Evolutionary conservation across 306 rosid genomes (phyloP), one percentile per base, ranked within the genome.

Genomic region (Ziziphus jujuba): DNA sequence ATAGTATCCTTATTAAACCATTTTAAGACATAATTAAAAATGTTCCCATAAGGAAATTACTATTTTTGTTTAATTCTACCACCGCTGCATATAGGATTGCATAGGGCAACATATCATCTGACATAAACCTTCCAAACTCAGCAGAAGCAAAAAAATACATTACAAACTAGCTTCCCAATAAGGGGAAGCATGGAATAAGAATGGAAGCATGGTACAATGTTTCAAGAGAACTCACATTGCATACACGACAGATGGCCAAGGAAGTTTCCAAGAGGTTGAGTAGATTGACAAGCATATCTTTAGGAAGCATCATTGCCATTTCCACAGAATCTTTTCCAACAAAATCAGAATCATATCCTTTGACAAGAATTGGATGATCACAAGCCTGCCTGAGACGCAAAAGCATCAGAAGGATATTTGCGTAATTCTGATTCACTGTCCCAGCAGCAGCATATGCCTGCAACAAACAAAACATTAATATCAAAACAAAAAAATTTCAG

Each of bases 401-500:
- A 72, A 93, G 97, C 99, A 93, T 90, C 79, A 90, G 70, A 49
- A 93, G 90, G 79, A 93, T 93, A 84, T 90, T 93, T 63, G 99
- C 99, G 77, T 93, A 93, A 78, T 93, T 93, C 82, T 93, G 99
- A 79, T 85, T 90, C 51, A 93, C 89, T 25, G 99, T 93, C 54
- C 99, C 99, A 72, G 99, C 99, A 62, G 97, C 99, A 38, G 99
- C 99, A 88, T 93, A 93, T 51, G 99, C 99, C 99, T 93, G 87
- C 74, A 83, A 65, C 47, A 43, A 44, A 71, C 56, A 63, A 65
- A 45, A 36, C 19, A 57, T 63, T 58, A 19, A 67, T 67, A 63
- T 80, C 66, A 85, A 59, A 51, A 40, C n/a, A 72, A 55, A 63
- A 72, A 36, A 38, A 72, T 66, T 68, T 25, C 45, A 56, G 48